These are phyloP conservation scores for Pseudozyma pruni DNA, from an alignment of 1,284 basidiomycete genomes.

Conservation along the genomic window DNA sequence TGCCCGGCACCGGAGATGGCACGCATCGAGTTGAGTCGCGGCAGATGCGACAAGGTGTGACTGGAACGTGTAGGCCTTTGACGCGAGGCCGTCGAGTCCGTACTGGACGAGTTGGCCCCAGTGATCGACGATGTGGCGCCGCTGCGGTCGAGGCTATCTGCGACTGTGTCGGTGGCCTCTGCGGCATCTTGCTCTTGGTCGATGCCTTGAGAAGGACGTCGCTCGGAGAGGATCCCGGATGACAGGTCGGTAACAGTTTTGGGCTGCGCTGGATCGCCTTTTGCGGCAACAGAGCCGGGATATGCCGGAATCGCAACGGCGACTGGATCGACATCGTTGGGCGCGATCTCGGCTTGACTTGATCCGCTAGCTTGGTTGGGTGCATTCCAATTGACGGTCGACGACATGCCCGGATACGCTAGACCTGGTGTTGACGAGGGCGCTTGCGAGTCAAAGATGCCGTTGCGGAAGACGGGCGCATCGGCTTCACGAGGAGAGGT, in stretches of 20 bases:
- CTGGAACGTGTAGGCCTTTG: slow-evolving; percentile 24
- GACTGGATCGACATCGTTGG: slow-evolving; percentile 24
- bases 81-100: slow-evolving; percentile 12
- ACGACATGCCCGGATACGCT: slow-evolving; percentile 35
- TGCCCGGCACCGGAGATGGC: slow-evolving; percentile 10
- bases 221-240: slow-evolving; percentile 10
- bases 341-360: slow-evolving; percentile 7
- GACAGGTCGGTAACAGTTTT: slow-evolving; percentile 8
- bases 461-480: slow-evolving; percentile 18
- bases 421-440: not conserved
- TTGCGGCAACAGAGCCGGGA: slow-evolving; percentile 18
- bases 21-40: slow-evolving; percentile 58
- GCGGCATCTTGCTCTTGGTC: slow-evolving; percentile 49
- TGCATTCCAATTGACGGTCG: slow-evolving; percentile 39
- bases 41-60: slow-evolving; percentile 52
- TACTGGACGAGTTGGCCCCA: slow-evolving; percentile 3
- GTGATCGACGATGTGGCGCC: not conserved
- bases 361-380: not conserved
- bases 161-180: slow-evolving; percentile 27
- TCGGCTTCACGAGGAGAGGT: slow-evolving; percentile 8
- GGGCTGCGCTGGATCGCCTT: slow-evolving; percentile 10
- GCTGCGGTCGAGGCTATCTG: slow-evolving; percentile 10
- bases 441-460: slow-evolving; percentile 24
- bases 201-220: slow-evolving; percentile 44
- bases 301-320: slow-evolving; percentile 17